Evolutionary conservation across 257 asterid genomes (phyloP).

Genomic region (Nicotiana knightiana): DNA sequence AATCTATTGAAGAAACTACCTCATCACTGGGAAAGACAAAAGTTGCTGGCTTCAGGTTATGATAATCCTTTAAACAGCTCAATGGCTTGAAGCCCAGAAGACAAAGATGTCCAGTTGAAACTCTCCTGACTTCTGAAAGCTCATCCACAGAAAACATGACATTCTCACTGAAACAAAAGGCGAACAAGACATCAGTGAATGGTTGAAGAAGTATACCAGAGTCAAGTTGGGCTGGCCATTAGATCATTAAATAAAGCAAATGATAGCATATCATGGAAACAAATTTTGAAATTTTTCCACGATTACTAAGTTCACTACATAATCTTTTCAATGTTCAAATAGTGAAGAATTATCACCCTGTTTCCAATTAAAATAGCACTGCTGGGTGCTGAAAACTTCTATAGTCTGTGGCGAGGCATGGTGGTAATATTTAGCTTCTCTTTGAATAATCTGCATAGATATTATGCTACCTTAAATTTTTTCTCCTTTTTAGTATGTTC

Average conservation of each 20-base stretch:
- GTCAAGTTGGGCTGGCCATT: not conserved
- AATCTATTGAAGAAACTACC: conserved; percentile 31
- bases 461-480: not conserved
- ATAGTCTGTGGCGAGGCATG: not conserved
- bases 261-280: not conserved
- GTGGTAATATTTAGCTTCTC: not conserved
- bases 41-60: conserved; percentile 93
- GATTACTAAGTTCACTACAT: not conserved
- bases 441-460: not conserved
- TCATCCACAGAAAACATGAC: conserved; percentile 69
- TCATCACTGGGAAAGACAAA: conserved; percentile 90
- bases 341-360: not conserved
- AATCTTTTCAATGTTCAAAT: not conserved
- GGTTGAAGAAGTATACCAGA: not conserved
- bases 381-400: not conserved
- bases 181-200: not conserved
- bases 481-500: not conserved
- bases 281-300: not conserved
- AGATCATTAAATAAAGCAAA: not conserved
- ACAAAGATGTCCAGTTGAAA: conserved; percentile 71
- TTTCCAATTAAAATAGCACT: not conserved
- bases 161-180: conserved; percentile 50
- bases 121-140: conserved; percentile 76
- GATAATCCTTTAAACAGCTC: conserved; percentile 75
- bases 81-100: conserved; percentile 95